Evolutionary conservation across 139 green algal genomes (phyloP), one percentile per base, ranked within the genome.

Genomic region (Chlorella sp.): DNA sequence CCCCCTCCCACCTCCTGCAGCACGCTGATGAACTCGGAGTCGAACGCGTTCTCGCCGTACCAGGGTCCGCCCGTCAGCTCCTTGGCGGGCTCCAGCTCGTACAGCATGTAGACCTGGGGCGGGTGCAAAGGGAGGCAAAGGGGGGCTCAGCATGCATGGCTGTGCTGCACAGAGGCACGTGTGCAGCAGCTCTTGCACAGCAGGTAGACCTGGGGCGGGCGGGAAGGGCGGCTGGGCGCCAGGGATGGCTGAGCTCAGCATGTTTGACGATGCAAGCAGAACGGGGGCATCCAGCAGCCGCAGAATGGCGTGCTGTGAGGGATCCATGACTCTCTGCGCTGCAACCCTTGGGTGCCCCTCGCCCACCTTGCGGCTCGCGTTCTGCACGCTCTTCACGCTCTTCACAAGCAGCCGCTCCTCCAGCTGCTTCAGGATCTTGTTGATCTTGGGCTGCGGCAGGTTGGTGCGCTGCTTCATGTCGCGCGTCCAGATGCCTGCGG

Each of bases 11-110:
- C 76, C 21, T 83, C 78, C 32, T 74, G 78, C n/a, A 83, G 41
- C 78, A 83, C 78, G 0, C 39, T 36, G 41, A 83, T 64, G n/a
- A 83, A 83, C 78, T 83, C 78, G 4, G 6, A 78, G 81, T 99
- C 97, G 78, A 97, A 96, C 79, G 97, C 90, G 51, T 98, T 91
- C 28, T 97, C 91, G 1, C 95, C 97, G 90, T 98, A 99, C 96
- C 96, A 99, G 28, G 96, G 95, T 15, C 97, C 97, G 21, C 97
- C 97, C 20, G 97, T 99, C 57, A 99, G 93, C 85, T 99, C 96
- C 16, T 91, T 80, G 41, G 90, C 91, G 5, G 97, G 96, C 85
- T 99, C 95, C 78, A 99, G 87, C 88, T 98, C 95, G 30, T 83
- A 91, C 25, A 96, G 85, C 95, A 99, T 99, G 93, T 98, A 99